phyloP scores from a whole-genome alignment of 2,329 filamentous ascomycete species.

The Beauveria bassiana region DNA sequence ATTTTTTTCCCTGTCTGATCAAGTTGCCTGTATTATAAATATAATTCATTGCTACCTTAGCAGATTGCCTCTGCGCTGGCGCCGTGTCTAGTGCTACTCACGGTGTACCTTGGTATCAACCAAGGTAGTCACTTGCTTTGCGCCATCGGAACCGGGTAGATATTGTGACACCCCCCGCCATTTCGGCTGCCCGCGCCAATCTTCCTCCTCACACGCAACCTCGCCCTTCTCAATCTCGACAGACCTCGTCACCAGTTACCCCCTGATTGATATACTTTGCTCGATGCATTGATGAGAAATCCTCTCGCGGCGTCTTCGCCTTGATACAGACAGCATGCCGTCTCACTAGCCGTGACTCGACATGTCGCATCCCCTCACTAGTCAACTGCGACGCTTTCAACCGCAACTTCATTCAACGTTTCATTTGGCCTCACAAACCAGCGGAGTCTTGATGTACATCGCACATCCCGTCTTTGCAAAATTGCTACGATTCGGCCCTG shows the following conservation, averaged over 20 bases:
- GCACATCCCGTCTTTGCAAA: neutral
- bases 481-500: neutral
- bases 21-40: neutral
- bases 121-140: neutral
- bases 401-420: neutral
- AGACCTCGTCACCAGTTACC: neutral
- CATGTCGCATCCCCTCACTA: slow-evolving; percentile 5
- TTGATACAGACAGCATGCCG: neutral
- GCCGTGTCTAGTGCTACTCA: neutral
- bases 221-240: neutral
- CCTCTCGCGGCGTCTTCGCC: neutral
- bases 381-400: neutral
- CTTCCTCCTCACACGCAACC: neutral
- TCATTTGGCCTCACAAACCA: neutral
- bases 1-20: neutral
- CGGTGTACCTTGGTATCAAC: neutral
- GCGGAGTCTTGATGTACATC: neutral
- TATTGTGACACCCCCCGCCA: neutral
- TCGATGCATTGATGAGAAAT: neutral
- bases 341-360: neutral
- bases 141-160: neutral
- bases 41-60: no score
- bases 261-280: neutral
- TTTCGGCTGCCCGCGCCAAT: neutral
- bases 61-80: neutral